Base-by-base conservation (phyloP, 2,329 filamentous ascomycete species). In the Ascochyta viciae-villosae region DNA sequence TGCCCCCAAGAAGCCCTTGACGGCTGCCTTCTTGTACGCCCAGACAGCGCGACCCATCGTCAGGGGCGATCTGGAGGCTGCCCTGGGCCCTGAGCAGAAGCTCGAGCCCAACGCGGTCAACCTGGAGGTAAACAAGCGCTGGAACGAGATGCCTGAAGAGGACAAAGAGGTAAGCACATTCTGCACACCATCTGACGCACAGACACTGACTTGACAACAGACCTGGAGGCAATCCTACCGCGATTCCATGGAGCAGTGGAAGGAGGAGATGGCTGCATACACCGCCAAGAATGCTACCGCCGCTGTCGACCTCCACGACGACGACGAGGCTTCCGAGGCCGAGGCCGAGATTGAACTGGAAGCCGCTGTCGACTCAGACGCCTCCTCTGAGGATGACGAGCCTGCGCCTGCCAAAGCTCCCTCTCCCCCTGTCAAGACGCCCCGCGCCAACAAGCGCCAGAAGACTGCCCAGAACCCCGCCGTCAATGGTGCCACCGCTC, bases 11-110 rank as follows among this genome's bases (percentile, higher is more conserved):
- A 88, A 93, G 46, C 93, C 94, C 8, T 78, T 97, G 72, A 98
- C 94, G 6, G 92, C 94, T 2, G 97, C 96, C 82, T 96, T 98
- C 82, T 82, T 97, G 58, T 98, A 92, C 81, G 92, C 96, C 83
- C 90, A 96, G 76, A 89, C 90, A 62, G 92, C 92, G 62, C 90
- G 95, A 45, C 85, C 88, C 47, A 89, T 91, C 73, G 95, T 98
- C 66, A 89, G 90, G 54, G 83, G 82, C 31, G 92, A 96, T 66
- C 65, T 77, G 9, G 70, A 74, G 58, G 60, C 61, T 33, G 60
- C 64, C n/a, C 66, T 73, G 4, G 71, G 76, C 42, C 84, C 96
- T 10, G 90, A 89, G 22, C 74, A 85, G n/a, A 83, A 87, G 57
- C 87, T 88, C 7, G 89, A 89, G 75, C 93, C 94, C 74, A 92